These are phyloP conservation scores for Botrytis cinerea DNA, from an alignment of 2,329 filamentous ascomycete genomes.

Conservation along the genomic window DNA sequence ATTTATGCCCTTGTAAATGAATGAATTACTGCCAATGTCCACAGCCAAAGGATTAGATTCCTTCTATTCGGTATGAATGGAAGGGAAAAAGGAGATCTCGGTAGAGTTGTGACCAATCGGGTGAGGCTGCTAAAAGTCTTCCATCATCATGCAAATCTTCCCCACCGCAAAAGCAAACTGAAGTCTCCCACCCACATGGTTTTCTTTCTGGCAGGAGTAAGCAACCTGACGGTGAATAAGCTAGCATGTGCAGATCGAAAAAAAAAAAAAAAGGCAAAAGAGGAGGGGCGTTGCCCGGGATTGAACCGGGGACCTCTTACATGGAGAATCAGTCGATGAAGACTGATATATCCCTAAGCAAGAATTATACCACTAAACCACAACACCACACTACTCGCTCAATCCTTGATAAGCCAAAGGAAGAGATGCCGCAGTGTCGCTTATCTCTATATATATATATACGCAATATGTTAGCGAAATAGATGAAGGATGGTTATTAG, in stretches of 20 bases:
- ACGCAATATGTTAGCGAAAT: rapidly evolving
- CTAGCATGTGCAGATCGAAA: background rate
- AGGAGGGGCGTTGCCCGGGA: background rate
- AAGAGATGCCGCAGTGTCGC: rapidly evolving
- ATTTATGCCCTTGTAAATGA: rapidly evolving
- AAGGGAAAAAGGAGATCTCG: background rate
- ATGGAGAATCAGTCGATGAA: background rate
- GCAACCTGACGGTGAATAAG: background rate
- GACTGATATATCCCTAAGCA: conserved; percentile 8
- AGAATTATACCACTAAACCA: conserved; percentile 21
- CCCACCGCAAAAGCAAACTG: background rate
- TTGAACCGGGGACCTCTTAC: conserved; percentile 17
- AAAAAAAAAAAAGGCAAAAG: background rate
- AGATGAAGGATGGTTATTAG: too few species aligned
- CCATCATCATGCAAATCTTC: background rate
- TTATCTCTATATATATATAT: background rate
- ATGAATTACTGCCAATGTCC: background rate
- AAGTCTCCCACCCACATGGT: background rate
- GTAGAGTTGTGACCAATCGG: background rate
- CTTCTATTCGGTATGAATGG: too few species aligned
- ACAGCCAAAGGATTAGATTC: background rate
- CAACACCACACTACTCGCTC: background rate
- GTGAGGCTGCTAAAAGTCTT: background rate
- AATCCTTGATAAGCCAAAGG: rapidly evolving
- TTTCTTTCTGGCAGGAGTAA: background rate